Evolutionary conservation across 805 yeast genomes (phyloP).

Genomic region (Nakazawaea peltata): DNA sequence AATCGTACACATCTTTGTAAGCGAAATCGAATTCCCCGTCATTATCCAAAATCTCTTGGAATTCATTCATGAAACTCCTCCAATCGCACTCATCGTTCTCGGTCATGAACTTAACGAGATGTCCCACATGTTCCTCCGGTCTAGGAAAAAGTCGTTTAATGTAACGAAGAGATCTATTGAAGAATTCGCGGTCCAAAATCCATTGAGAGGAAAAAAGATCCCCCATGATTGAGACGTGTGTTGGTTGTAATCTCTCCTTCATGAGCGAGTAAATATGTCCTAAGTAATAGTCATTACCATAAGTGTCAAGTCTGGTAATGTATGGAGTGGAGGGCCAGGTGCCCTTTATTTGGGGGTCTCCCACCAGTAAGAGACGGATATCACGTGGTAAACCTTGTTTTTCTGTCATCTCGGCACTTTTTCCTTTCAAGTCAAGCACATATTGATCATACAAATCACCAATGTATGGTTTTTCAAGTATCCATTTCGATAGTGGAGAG

Average conservation of each 20-base stretch:
- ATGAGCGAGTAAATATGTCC: constrained; percentile 75
- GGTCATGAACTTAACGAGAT: constrained; percentile 37
- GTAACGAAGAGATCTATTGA: constrained; percentile 67
- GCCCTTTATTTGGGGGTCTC: constrained; percentile 97
- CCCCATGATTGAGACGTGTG: constrained; percentile 85
- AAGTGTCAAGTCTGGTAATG: constrained; percentile 71
- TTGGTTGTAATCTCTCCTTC: constrained; percentile 58
- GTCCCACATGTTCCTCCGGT: constrained; percentile 40
- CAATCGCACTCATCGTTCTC: constrained; percentile 51
- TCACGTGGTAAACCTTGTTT: constrained; percentile 26
- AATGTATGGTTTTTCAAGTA: constrained; percentile 21
- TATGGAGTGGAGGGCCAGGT: constrained; percentile 65
- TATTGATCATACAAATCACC: constrained; percentile 25
- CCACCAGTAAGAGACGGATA: constrained; percentile 72
- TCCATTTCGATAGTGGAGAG: constrained; percentile 7
- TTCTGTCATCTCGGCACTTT: constrained; percentile 12
- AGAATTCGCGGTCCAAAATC: constrained; percentile 84
- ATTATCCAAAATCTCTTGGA: constrained; percentile 18
- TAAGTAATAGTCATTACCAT: constrained; percentile 82
- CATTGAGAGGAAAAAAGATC: constrained; percentile 92
- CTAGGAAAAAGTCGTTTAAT: constrained; percentile 62
- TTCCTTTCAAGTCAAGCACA: constrained; percentile 15
- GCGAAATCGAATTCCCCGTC: constrained; percentile 35
- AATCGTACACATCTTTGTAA: constrained; percentile 55
- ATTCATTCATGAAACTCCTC: constrained; percentile 31